A percentile compares a stretch with the other conserved stretches of the same genome.
Conservation (phyloP, 371 early-diverging fungal genomes). For the Mucor piriformis region DNA sequence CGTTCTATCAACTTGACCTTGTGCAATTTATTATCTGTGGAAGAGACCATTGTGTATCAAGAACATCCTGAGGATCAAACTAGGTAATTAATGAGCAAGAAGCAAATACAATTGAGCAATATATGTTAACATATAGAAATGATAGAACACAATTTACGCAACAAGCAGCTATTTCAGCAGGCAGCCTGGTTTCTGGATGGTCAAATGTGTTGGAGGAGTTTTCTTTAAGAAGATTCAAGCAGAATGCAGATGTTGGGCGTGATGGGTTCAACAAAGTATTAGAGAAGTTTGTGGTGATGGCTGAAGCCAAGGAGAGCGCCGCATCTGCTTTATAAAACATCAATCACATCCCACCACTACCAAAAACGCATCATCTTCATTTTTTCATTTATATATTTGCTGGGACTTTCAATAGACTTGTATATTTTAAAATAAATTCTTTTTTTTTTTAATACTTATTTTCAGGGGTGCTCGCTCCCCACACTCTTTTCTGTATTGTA, state of each 20-base stretch:
- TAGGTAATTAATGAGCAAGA: constrained; percentile 27
- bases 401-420: no score
- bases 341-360: neutral
- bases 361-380: neutral
- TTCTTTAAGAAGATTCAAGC: constrained; percentile 76
- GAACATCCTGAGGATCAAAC: constrained; percentile 49
- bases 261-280: constrained; percentile 71
- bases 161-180: constrained; percentile 75
- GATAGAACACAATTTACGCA: constrained; percentile 71
- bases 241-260: constrained; percentile 77
- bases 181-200: constrained; percentile 68
- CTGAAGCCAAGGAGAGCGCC: constrained; percentile 22
- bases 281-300: constrained; percentile 47
- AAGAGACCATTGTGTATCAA: constrained; percentile 80
- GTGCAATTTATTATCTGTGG: constrained; percentile 74
- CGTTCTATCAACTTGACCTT: constrained; percentile 72
- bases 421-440: neutral
- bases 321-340: constrained; percentile 2
- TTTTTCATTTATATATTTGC: neutral
- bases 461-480: neutral
- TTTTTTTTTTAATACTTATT: neutral
- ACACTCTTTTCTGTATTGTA: neutral
- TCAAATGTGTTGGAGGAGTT: constrained; percentile 81
- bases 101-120: neutral
- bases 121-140: neutral